Base-by-base conservation (phyloP, 140 eudicot genomes). In the Bidens hawaiensis region DNA sequence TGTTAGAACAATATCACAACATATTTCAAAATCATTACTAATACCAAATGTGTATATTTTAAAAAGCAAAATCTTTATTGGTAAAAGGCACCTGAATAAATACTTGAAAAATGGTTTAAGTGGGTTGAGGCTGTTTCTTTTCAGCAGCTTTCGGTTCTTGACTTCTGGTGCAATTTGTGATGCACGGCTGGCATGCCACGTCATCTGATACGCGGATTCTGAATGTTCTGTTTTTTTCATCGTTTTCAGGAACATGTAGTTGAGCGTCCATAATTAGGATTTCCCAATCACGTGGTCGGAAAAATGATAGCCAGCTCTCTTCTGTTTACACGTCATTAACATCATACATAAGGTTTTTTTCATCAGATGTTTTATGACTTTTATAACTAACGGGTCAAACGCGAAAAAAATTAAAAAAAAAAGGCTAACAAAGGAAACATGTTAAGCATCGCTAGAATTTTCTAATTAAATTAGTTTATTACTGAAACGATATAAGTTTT, bases 111-210 rank as follows among this genome's bases (percentile, higher is more conserved):
- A 34, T 8, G 30, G 38, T 55, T 73, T 0, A 72, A 60, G 38
- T 72, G 27, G 72, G 36, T 71, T 65, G 75, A 54, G 63, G 46
- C 41, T 79, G 76, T 63, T 73, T 75, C 69, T 72, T 79, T 50
- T 62, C 75, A 21, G 77, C 26, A 52, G 30, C 41, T 58, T 62
- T 68, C 22, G 83, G 45, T 65, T 71, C 73, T 67, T 68, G 87
- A 55, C 69, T 49, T 57, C 34, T 67, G 1, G 64, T 19, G 70
- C 79, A 75, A 49, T 60, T 78, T 5, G 79, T 41, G n/a, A 19
- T 21, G 72, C 93, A 83, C 10, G 4, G 24, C 17, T 46, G 16
- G 14, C 48, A 41, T 0, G 14, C 14, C 48, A 46, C n/a, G n/a
- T 46, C 52, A 46, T 5, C 11, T n/a, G n/a, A 46, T 16, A 15